A percentile compares a stretch with the other conserved stretches of the same genome.
These are phyloP conservation scores for Clavariopsis aquatica DNA, from an alignment of 495 filamentous ascomycete genomes.

Conservation along the genomic window DNA sequence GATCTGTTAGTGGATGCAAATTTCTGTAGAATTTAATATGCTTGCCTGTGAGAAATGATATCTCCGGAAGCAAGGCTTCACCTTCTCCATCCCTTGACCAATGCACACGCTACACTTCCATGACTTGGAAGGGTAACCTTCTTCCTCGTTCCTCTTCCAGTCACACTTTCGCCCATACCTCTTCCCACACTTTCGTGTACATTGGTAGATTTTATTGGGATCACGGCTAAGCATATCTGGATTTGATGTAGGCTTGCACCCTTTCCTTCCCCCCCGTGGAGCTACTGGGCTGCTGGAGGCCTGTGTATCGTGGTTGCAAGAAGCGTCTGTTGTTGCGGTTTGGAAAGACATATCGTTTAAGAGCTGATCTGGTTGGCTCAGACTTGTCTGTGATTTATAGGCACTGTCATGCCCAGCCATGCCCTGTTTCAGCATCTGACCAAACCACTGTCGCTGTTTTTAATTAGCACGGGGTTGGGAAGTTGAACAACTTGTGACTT, in stretches of 20 bases:
- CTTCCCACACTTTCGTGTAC: slow-evolving; percentile 38
- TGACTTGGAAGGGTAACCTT: slow-evolving; percentile 36
- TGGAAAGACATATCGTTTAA: neutral
- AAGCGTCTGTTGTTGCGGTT: neutral
- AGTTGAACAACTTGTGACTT: too few species aligned
- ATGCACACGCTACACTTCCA: slow-evolving; percentile 35
- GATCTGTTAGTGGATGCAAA: neutral
- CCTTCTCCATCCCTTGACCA: slow-evolving; percentile 23
- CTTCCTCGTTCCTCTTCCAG: slow-evolving; percentile 40
- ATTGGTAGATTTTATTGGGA: slow-evolving; percentile 36
- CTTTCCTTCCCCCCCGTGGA: slow-evolving; percentile 24
- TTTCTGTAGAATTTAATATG: neutral
- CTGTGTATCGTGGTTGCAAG: slow-evolving; percentile 16
- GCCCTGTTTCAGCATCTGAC: slow-evolving; percentile 33
- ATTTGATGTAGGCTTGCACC: slow-evolving; percentile 26
- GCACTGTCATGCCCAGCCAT: slow-evolving; percentile 34
- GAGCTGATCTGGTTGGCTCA: slow-evolving; percentile 15
- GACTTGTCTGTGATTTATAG: slow-evolving; percentile 34
- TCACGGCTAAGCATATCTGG: slow-evolving; percentile 27
- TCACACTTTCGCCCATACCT: slow-evolving; percentile 39
- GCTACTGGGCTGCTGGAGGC: neutral
- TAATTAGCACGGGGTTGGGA: too few species aligned
- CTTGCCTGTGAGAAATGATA: slow-evolving; percentile 38
- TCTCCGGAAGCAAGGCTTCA: slow-evolving; percentile 35
- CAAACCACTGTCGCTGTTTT: slow-evolving; percentile 36